Conservation (phyloP, 441 rosid genomes). For the Gossypium gossypioides region DNA sequence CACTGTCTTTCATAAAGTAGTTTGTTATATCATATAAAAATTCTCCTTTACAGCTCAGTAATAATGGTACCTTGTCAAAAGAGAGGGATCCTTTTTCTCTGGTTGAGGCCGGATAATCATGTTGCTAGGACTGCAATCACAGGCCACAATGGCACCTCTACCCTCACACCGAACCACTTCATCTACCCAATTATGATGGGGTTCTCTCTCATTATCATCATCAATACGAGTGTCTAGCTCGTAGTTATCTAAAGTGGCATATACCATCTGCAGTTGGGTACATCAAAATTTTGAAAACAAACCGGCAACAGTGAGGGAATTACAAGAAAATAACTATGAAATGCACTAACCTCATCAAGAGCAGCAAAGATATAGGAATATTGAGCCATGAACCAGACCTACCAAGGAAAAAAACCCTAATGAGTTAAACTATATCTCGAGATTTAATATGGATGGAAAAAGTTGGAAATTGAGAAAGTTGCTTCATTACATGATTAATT, state of each 20-base stretch:
- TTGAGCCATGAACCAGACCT: constrained; percentile 93
- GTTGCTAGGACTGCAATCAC: constrained; percentile 48
- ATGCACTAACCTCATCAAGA: constrained; percentile 57
- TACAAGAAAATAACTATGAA: neutral
- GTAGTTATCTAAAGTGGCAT: constrained; percentile 72
- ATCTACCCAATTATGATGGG: constrained; percentile 81
- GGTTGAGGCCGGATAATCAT: constrained; percentile 47
- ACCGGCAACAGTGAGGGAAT: neutral
- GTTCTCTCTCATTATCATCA: constrained; percentile 50
- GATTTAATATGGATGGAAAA: neutral
- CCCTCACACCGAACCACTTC: constrained; percentile 93
- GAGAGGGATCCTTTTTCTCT: constrained; percentile 67
- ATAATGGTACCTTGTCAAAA: constrained; percentile 54
- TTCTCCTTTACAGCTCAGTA: neutral
- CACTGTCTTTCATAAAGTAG: neutral
- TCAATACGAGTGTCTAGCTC: constrained; percentile 37
- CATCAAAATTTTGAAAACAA: neutral
- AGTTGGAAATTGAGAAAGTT: neutral
- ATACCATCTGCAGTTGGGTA: constrained; percentile 49
- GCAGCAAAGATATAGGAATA: constrained; percentile 64
- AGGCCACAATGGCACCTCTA: constrained; percentile 37
- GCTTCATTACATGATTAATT: too few species aligned
- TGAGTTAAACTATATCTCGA: neutral
- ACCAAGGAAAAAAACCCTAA: constrained; percentile 17
- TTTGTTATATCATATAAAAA: neutral